A percentile compares a stretch with the other conserved stretches of the same genome.
Conservation (phyloP, 139 green algal genomes). For the Chlorella sp. region DNA sequence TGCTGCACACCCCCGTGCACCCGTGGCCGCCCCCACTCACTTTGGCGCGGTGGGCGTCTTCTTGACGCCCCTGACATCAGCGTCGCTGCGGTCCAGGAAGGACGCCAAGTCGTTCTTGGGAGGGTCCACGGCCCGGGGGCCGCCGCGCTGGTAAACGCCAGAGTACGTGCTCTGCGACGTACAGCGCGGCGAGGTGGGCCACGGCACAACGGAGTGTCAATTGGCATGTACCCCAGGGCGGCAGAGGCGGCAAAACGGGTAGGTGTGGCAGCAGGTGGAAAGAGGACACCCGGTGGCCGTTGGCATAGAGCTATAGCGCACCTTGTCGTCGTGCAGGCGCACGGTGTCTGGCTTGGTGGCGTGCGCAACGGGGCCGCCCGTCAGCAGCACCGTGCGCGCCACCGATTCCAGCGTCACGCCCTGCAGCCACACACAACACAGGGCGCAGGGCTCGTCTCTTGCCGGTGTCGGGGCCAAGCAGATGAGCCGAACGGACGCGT, state of each 20-base stretch:
- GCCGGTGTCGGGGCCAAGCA: too few species aligned
- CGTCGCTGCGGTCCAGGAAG: slow-evolving; percentile 30
- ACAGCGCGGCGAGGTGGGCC: too few species aligned
- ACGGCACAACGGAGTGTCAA: too few species aligned
- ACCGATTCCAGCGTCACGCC: slow-evolving; percentile 15
- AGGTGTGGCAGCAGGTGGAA: too few species aligned
- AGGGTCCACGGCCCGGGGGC: slow-evolving; percentile 46
- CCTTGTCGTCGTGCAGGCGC: slow-evolving; percentile 46
- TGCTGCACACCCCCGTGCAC: too few species aligned
- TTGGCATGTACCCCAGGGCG: too few species aligned
- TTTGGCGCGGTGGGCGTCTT: neutral
- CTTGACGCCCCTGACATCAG: slow-evolving; percentile 22
- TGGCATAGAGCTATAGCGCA: too few species aligned
- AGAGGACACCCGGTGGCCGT: too few species aligned
- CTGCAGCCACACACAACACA: too few species aligned
- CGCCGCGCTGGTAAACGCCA: slow-evolving; percentile 58
- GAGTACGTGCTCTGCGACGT: slow-evolving; percentile 42
- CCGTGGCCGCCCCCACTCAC: neutral
- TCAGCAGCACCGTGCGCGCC: slow-evolving; percentile 16
- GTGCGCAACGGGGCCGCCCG: slow-evolving; percentile 17
- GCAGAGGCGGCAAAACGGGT: too few species aligned
- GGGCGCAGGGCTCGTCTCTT: too few species aligned
- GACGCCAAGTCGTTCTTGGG: slow-evolving; percentile 25
- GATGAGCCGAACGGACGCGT: too few species aligned
- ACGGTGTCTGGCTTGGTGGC: slow-evolving; percentile 33